These are phyloP conservation scores for Trapa incisa DNA, from an alignment of 345 rosid genomes.

Conservation along the genomic window DNA sequence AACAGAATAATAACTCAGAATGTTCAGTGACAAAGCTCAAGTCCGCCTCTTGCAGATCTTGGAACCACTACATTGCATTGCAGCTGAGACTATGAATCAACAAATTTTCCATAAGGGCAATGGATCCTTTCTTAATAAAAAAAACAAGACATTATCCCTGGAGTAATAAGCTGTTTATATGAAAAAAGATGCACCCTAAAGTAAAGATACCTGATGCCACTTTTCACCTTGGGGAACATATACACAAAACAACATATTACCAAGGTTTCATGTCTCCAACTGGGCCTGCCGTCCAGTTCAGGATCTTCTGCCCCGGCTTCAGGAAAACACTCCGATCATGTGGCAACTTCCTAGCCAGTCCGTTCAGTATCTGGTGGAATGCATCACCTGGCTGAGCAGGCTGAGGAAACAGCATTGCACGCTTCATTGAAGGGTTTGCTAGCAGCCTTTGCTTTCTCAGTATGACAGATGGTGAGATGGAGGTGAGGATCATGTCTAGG, in stretches of 20 bases:
- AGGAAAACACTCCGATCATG: constrained; percentile 42
- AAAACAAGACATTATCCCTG: neutral
- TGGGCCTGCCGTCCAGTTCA: constrained; percentile 92
- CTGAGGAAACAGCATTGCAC: constrained; percentile 87
- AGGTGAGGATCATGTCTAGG: constrained; percentile 69
- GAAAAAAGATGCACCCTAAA: neutral
- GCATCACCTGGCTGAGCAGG: constrained; percentile 91
- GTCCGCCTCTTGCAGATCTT: neutral
- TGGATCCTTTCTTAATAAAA: neutral
- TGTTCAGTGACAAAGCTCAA: neutral
- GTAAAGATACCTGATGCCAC: neutral
- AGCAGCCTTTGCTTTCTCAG: constrained; percentile 85
- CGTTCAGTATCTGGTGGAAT: constrained; percentile 88
- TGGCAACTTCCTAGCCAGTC: constrained; percentile 76
- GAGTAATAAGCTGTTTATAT: neutral
- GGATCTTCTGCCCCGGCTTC: constrained; percentile 38
- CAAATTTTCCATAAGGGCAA: neutral
- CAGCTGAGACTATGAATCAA: neutral
- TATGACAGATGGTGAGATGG: constrained; percentile 63
- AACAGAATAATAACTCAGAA: too few relatives aligned
- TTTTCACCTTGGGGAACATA: neutral
- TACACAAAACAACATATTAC: constrained; percentile 16
- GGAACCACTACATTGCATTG: neutral
- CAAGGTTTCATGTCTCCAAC: constrained; percentile 83
- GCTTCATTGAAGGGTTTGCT: constrained; percentile 90